phyloP scores from a whole-genome alignment of 257 asterid species.

The Salvia hispanica region DNA sequence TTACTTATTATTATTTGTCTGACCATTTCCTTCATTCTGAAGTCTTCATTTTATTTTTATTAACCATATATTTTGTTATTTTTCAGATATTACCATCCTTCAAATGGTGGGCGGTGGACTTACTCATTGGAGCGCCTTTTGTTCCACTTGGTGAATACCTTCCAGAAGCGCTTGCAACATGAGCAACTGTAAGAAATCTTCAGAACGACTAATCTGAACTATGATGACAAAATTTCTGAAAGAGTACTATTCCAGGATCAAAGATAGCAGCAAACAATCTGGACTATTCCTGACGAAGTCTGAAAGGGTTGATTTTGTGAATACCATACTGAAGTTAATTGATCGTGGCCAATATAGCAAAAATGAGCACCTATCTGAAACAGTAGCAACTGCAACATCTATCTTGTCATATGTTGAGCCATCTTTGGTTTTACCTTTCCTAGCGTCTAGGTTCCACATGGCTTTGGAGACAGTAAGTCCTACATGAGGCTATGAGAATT shows the following conservation, averaged over 20 bases:
- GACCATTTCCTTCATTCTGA: conserved; percentile 11
- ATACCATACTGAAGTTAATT: conserved; percentile 72
- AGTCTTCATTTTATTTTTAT: conserved; percentile 21
- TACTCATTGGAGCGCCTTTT: conserved; percentile 79
- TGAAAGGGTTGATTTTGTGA: conserved; percentile 82
- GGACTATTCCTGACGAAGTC: conserved; percentile 58
- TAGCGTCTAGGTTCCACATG: conserved; percentile 92
- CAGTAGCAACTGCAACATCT: conserved; percentile 94
- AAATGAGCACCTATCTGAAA: conserved; percentile 85
- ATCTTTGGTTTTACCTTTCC: conserved; percentile 86
- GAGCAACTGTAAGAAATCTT: conserved; percentile 80
- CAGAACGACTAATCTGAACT: neutral
- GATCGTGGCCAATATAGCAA: conserved; percentile 99
- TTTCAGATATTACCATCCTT: conserved; percentile 94
- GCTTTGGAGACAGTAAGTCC: conserved; percentile 96
- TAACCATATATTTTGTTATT: conserved; percentile 24
- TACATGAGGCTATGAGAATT: conserved; percentile 1
- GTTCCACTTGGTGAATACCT: conserved; percentile 76
- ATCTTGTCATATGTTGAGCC: conserved; percentile 93
- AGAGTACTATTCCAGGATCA: conserved; percentile 60
- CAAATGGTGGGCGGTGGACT: conserved; percentile 99
- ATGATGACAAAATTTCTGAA: conserved; percentile 35
- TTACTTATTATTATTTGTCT: neutral
- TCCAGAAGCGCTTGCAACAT: conserved; percentile 80
- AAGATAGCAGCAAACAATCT: conserved; percentile 51